Base-by-base conservation (phyloP, 208 protist species). In the Plasmodiophora brassicae region DNA sequence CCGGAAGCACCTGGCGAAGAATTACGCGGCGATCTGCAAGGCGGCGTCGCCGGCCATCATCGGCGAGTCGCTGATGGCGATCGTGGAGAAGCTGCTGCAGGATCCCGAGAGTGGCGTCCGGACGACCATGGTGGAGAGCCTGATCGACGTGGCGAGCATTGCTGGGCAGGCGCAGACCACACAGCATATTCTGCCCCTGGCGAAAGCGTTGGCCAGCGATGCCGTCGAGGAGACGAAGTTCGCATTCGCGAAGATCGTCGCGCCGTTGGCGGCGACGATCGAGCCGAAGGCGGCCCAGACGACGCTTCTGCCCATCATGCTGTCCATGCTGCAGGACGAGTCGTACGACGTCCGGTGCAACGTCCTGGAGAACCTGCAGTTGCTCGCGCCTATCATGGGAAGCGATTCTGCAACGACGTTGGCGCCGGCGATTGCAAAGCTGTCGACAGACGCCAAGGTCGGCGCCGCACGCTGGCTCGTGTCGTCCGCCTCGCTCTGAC, bases 361-460 rank as follows among this genome's bases (percentile, higher is more conserved):
- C n/a, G n/a, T 78, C n/a, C n/a, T 78, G n/a, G 14, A 78, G 32
- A 78, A 78, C 65, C 10, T 78, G 10, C 32, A 78, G 10, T 14
- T 5, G 65, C 32, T 32, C 5, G n/a, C n/a, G 32, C 10, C 65
- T 5, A n/a, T 32, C 5, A 8, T 38, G 10, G 65, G 65, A 44
- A 32, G 65, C 41, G 65, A 78, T 14, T 32, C 65, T 78, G 32
- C 32, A 38, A 32, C n/a, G 32, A 8, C n/a, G n/a, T 38, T 78
- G 14, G 65, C 65, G 20, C 65, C 65, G 10, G 41, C n/a, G 10
- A 44, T 78, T 5, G 20, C 65, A 8, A 78, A 5, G n/a, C n/a
- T 78, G 14, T 78, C 65, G 10, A 38, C 10, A 44, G 65, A 78
- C 65, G 65, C n/a, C n/a, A 78, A 78, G 65, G 65, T 78, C 32